phyloP scores from a whole-genome alignment of 768 basidiomycete genomes.

The Tylopilus sp. region DNA sequence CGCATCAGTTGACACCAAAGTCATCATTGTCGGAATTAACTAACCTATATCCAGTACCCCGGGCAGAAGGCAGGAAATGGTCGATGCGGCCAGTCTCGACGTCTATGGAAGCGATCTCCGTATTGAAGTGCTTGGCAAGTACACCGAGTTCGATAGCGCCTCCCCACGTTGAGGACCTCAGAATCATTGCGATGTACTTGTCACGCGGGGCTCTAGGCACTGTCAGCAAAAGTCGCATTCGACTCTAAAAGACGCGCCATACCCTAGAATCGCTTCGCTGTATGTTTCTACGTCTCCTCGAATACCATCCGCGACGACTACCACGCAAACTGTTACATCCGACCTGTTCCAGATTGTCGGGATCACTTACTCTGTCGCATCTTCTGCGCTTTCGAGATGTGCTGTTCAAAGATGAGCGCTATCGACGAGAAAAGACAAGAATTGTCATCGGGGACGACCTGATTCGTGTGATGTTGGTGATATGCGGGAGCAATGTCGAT shows the following conservation, averaged over 20 bases:
- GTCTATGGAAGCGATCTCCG: slow-evolving; percentile 88
- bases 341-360: background rate
- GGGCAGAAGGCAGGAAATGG: slow-evolving; percentile 53
- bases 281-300: slow-evolving; percentile 66
- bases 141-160: slow-evolving; percentile 93
- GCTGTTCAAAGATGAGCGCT: slow-evolving; percentile 83
- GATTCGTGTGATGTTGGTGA: background rate
- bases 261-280: slow-evolving; percentile 88
- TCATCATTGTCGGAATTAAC: background rate
- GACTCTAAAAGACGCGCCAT: slow-evolving; percentile 10
- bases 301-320: slow-evolving; percentile 86
- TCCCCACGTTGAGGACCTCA: slow-evolving; percentile 83
- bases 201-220: slow-evolving; percentile 47
- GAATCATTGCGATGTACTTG: slow-evolving; percentile 79
- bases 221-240: background rate
- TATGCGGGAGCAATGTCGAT: background rate
- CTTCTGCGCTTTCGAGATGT: slow-evolving; percentile 61
- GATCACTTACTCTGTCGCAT: slow-evolving; percentile 67
- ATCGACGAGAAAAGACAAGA: slow-evolving; percentile 90
- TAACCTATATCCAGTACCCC: slow-evolving; percentile 33
- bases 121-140: slow-evolving; percentile 74
- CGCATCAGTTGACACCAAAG: slow-evolving; percentile 1
- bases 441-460: slow-evolving; percentile 97
- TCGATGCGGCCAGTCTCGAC: slow-evolving; percentile 91
- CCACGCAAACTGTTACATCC: slow-evolving; percentile 5